A percentile compares a stretch with the other conserved stretches of the same genome.
These are phyloP conservation scores for Lathyrus sativus DNA, from an alignment of 306 rosid species.

Conservation along the genomic window DNA sequence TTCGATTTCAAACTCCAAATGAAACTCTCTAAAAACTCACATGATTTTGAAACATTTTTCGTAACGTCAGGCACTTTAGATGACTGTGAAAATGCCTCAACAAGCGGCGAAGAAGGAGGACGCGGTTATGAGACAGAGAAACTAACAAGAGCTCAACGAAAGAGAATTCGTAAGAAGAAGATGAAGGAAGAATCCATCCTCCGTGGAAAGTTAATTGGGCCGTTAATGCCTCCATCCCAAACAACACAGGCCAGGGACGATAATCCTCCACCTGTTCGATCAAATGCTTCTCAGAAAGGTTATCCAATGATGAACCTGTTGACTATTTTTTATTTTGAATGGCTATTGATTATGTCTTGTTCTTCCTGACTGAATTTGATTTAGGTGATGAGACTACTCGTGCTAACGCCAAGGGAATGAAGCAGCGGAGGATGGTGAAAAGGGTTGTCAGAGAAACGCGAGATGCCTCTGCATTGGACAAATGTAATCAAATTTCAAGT, in stretches of 20 bases:
- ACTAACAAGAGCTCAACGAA: constrained; percentile 71
- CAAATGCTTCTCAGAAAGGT: constrained; percentile 45
- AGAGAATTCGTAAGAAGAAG: constrained; percentile 64
- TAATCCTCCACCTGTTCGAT: constrained; percentile 43
- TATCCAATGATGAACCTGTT: background rate
- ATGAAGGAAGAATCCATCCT: constrained; percentile 57
- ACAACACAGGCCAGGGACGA: background rate
- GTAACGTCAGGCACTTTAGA: constrained; percentile 25
- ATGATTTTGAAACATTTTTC: background rate
- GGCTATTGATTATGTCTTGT: background rate
- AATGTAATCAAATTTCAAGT: constrained; percentile 26
- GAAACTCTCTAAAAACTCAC: background rate
- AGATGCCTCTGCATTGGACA: constrained; percentile 23
- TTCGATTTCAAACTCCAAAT: background rate
- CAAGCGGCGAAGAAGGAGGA: constrained; percentile 40
- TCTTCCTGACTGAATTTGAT: constrained; percentile 21
- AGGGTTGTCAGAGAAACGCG: constrained; percentile 44
- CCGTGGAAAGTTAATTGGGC: constrained; percentile 63
- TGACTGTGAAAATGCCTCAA: constrained; percentile 36
- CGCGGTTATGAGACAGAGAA: constrained; percentile 34
- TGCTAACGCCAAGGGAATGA: constrained; percentile 43
- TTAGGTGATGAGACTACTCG: constrained; percentile 37
- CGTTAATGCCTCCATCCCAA: constrained; percentile 41
- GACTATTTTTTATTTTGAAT: background rate
- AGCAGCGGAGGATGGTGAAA: constrained; percentile 62